Base-by-base conservation (phyloP, 1,284 basidiomycete genomes). In the Phellopilus nigrolimitatus region DNA sequence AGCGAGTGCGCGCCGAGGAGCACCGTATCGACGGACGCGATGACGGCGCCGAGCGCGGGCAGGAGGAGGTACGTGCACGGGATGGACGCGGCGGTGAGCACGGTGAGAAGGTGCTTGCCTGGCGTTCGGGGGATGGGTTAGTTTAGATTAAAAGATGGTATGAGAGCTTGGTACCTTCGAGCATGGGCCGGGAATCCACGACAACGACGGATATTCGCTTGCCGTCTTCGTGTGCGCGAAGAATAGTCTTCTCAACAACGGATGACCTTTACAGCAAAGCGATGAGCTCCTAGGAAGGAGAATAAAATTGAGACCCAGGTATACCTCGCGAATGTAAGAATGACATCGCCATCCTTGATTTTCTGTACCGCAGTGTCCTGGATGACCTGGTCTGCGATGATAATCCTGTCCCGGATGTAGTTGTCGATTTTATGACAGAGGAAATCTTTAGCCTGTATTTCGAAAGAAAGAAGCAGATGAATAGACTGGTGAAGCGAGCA, bases 1-100 rank as follows among this genome's bases (percentile, higher is more conserved):
- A 99, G 76, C 5, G 95, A 91, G 59, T 97, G 91, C 1, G 94
- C 94, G 33, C 97, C 97, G 15, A 99, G 76, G 50, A 99, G 79
- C 43, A 97, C 86, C 10, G 88, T 87, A 8, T 86, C 85, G 70
- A 36, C 85, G 68, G 75, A 82, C 3, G 84, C 80, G 55, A 99
- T 84, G 52, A 97, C 71, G 3, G 91, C 83, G 1, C 89, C 82
- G 17, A 98, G 75, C 0, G 92, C 85, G n/a, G 95, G 84, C 24
- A 99, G 79, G 30, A 97, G 79, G 22, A 90, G 80, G 67, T 99
- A 99, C 43, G 92, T 94, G 68, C 91, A 95, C 3, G 88, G 84
- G 44, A 99, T 89, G 6, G 83, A 76, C 12, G 79, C 80, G 7
- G 79, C 73, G 3, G 86, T 79, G 4, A 99, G 76, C 1, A 83